phyloP scores from a whole-genome alignment of 2,329 filamentous ascomycete genomes.

The Fusarium sp. region DNA sequence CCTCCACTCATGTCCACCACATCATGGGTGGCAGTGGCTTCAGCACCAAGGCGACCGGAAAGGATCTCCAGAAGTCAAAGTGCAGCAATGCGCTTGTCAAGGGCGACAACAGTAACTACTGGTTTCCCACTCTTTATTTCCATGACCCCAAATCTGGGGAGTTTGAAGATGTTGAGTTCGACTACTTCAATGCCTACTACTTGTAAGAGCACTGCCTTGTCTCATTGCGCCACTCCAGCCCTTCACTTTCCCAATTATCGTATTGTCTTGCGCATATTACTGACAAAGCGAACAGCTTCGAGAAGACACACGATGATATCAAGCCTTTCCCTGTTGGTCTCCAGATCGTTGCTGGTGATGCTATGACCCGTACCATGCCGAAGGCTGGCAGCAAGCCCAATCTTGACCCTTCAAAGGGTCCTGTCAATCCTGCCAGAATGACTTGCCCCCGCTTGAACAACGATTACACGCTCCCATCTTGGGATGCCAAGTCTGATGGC shows the following conservation, averaged over 20 bases:
- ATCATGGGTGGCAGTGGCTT: slow-evolving; percentile 78
- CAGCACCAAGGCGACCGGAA: slow-evolving; percentile 67
- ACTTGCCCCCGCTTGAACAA: slow-evolving; percentile 67
- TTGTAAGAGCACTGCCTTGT: slow-evolving; percentile 56
- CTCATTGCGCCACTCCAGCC: background rate
- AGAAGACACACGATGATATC: slow-evolving; percentile 71
- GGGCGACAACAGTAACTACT: slow-evolving; percentile 79
- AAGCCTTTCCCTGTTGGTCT: slow-evolving; percentile 76
- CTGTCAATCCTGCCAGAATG: slow-evolving; percentile 65
- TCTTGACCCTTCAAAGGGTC: slow-evolving; percentile 62
- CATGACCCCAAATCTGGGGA: slow-evolving; percentile 68
- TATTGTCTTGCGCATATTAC: background rate
- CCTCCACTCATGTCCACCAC: slow-evolving; percentile 73
- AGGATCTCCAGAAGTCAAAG: slow-evolving; percentile 66
- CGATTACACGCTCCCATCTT: slow-evolving; percentile 60
- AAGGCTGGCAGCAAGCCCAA: slow-evolving; percentile 59
- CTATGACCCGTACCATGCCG: slow-evolving; percentile 67
- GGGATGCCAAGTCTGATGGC: slow-evolving; percentile 65
- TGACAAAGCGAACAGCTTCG: slow-evolving; percentile 58
- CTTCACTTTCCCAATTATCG: background rate
- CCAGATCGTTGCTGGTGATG: slow-evolving; percentile 75
- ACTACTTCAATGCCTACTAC: slow-evolving; percentile 83
- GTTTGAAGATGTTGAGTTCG: slow-evolving; percentile 73
- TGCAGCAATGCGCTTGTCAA: slow-evolving; percentile 78
- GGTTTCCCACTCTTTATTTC: slow-evolving; percentile 79